Percentiles rank a stretch among this genome's conserved stretches.
Evolutionary conservation across 2,329 filamentous ascomycete species (phyloP).

Genomic region (Pseudonectria foliicola): DNA sequence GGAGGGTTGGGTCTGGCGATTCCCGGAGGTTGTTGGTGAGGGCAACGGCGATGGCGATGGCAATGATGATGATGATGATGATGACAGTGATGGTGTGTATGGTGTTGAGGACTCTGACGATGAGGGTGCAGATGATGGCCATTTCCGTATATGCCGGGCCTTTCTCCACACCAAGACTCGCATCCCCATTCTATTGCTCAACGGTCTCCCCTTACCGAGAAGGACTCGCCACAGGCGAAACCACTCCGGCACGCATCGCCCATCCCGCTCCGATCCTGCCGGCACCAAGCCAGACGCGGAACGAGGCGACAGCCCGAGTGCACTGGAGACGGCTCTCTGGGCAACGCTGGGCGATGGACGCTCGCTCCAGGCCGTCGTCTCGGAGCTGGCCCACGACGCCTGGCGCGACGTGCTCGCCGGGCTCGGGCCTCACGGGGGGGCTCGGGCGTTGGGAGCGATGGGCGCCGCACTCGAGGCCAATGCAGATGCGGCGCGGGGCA

Average conservation of each 20-base stretch:
- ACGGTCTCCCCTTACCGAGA: conserved; percentile 12
- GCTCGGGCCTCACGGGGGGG: conserved; percentile 9
- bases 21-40: conserved; percentile 12
- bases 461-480: conserved; percentile 19
- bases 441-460: conserved; percentile 14
- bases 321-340: conserved; percentile 15
- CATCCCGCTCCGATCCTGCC: not conserved
- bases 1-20: conserved; percentile 17
- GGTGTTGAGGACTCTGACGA: not conserved
- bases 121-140: conserved; percentile 5
- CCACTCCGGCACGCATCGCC: conserved; percentile 1
- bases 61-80: not conserved
- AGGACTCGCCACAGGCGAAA: not conserved
- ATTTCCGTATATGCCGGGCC: conserved; percentile 18
- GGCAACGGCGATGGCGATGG: not conserved
- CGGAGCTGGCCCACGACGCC: conserved; percentile 18
- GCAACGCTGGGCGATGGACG: conserved; percentile 10
- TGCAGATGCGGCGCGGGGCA: conserved; percentile 13
- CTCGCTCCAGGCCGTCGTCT: conserved; percentile 12
- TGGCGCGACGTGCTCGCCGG: conserved; percentile 20
- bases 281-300: conserved; percentile 1
- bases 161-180: conserved; percentile 12
- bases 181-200: conserved; percentile 16
- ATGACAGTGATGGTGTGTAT: not conserved
- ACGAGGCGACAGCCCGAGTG: conserved; percentile 5